phyloP scores from a whole-genome alignment of 139 green algal species.

The Pseudopediastrum boryanum region DNA sequence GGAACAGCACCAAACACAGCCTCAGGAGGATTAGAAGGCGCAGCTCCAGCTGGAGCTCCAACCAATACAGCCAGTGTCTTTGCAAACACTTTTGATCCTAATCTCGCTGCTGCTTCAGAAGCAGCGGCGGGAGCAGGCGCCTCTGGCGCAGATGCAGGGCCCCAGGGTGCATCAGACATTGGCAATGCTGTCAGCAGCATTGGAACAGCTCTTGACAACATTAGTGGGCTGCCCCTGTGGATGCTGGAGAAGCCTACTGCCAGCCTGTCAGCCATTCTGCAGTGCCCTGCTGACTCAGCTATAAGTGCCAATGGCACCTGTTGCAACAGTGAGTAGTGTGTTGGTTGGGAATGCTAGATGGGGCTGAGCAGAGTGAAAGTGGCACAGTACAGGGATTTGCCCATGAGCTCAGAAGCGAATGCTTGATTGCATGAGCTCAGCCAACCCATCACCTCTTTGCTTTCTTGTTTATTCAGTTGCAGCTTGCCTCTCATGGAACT shows the following conservation, averaged over 20 bases:
- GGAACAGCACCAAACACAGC: background rate
- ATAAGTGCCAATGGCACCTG: slow-evolving; percentile 13
- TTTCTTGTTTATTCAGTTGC: background rate
- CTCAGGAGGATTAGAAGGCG: background rate
- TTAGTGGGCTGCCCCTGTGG: background rate
- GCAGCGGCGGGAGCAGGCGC: background rate
- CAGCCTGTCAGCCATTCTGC: background rate
- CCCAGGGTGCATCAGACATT: background rate
- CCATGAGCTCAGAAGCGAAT: background rate
- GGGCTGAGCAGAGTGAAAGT: background rate
- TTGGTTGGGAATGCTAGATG: background rate
- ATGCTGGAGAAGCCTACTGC: slow-evolving; percentile 3
- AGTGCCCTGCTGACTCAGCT: slow-evolving; percentile 7
- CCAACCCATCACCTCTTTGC: background rate
- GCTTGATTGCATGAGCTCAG: background rate
- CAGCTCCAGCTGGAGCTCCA: background rate
- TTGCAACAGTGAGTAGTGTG: slow-evolving; percentile 15
- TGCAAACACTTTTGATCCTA: no score
- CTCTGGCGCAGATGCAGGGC: background rate
- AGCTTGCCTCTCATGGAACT: no score
- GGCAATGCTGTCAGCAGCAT: background rate
- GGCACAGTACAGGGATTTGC: background rate
- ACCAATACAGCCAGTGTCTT: no score
- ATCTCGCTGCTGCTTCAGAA: background rate
- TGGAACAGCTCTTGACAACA: background rate